These are phyloP conservation scores for Takashimella tepidaria DNA, from an alignment of 1,284 basidiomycete species.

Conservation along the genomic window DNA sequence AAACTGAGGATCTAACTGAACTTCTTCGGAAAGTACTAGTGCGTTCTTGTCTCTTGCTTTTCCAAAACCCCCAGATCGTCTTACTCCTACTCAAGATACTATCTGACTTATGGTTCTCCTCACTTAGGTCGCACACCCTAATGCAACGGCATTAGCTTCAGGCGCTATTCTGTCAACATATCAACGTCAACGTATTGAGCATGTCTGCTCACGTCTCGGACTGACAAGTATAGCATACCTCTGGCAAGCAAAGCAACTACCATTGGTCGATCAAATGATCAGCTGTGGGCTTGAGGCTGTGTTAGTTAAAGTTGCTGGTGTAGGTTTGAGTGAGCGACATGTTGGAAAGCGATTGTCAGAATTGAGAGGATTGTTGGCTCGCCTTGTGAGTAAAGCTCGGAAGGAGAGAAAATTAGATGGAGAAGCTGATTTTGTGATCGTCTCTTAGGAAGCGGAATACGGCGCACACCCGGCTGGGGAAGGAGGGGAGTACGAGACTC, in stretches of 20 bases:
- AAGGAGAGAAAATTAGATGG: background rate
- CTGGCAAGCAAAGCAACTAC: conserved; percentile 86
- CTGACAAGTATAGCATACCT: conserved; percentile 81
- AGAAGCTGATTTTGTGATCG: background rate
- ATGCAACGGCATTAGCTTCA: conserved; percentile 81
- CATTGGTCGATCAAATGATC: conserved; percentile 84
- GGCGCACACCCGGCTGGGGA: conserved; percentile 95
- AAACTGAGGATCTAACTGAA: conserved; percentile 90
- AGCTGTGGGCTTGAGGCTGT: conserved; percentile 71
- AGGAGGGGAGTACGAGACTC: conserved; percentile 95
- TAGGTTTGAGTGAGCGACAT: conserved; percentile 73
- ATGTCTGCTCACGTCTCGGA: conserved; percentile 84
- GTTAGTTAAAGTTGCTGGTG: conserved; percentile 94
- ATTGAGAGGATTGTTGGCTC: conserved; percentile 68
- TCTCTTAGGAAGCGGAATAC: conserved; percentile 65
- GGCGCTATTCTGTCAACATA: conserved; percentile 98
- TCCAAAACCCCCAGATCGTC: background rate
- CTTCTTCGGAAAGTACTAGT: conserved; percentile 77
- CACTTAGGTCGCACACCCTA: conserved; percentile 66
- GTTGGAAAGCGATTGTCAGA: conserved; percentile 71
- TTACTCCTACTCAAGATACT: background rate
- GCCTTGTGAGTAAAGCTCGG: conserved; percentile 56
- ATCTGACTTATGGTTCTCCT: background rate
- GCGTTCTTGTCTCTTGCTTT: conserved; percentile 12
- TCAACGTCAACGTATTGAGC: conserved; percentile 92